phyloP scores from a whole-genome alignment of 139 green algal genomes.

The Chlamydomonas schloesseri region DNA sequence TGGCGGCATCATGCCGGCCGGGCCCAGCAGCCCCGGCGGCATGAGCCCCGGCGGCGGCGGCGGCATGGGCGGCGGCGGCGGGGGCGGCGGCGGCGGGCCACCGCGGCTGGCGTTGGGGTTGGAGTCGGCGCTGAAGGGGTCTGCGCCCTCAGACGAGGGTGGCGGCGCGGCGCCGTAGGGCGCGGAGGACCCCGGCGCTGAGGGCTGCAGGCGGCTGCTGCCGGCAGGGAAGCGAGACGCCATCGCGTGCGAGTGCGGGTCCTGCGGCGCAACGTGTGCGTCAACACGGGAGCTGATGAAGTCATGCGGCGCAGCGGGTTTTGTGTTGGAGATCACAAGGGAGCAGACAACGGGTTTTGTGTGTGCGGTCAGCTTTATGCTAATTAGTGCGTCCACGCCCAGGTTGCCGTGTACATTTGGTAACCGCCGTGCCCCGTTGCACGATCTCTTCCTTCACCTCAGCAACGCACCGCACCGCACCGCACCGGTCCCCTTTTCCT shows the following conservation, averaged over 20 bases:
- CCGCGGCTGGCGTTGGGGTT: conserved; percentile 32
- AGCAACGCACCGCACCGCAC: no score
- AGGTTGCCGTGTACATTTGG: no score
- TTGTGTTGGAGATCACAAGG: no score
- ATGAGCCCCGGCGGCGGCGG: not conserved
- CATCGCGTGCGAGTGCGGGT: conserved; percentile 18
- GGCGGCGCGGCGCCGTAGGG: conserved; percentile 7
- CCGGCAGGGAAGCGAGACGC: not conserved
- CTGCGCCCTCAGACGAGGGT: not conserved
- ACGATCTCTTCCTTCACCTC: no score
- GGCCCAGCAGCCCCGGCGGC: conserved; percentile 34
- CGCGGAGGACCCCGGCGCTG: not conserved
- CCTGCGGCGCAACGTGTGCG: no score
- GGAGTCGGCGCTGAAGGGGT: conserved; percentile 45
- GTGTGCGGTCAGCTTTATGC: no score
- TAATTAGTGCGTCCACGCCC: no score
- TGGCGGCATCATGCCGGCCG: not conserved
- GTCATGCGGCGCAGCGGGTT: no score
- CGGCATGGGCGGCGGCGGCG: not conserved
- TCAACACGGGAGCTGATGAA: no score
- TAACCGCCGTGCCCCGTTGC: no score
- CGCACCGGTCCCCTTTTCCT: not conserved
- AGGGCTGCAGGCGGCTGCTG: not conserved
- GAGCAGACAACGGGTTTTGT: no score
- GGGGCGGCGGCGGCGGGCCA: not conserved